phyloP scores from a whole-genome alignment of 257 asterid genomes.

The Solanum bukasovii region DNA sequence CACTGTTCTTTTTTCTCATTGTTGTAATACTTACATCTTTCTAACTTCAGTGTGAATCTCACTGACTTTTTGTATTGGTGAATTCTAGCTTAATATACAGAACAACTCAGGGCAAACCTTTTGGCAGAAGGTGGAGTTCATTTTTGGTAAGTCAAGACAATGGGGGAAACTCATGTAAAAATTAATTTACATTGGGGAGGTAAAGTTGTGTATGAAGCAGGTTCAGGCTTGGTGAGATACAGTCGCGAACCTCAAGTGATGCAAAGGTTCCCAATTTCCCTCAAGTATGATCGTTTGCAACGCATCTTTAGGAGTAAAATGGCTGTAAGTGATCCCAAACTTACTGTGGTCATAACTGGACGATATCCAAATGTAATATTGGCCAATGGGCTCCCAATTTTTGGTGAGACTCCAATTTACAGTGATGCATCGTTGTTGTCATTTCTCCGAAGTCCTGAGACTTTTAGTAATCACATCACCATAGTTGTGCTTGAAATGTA shows the following conservation, averaged over 20 bases:
- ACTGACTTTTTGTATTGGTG: constrained; percentile 5
- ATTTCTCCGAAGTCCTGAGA: neutral
- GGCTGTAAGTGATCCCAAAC: neutral
- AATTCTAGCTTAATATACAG: constrained; percentile 80
- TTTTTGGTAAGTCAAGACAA: constrained; percentile 48
- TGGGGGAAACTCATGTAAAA: neutral
- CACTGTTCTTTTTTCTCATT: neutral
- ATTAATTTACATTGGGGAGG: neutral
- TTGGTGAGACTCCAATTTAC: neutral
- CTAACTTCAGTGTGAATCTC: neutral
- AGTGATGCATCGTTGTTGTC: neutral
- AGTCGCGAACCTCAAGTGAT: neutral
- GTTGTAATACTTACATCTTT: neutral
- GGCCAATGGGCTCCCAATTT: neutral
- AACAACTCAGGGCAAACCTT: constrained; percentile 59
- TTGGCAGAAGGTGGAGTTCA: constrained; percentile 82
- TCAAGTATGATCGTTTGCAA: neutral
- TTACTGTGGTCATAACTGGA: too few species aligned
- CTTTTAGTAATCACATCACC: neutral
- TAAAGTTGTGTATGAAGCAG: neutral
- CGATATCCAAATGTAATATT: neutral
- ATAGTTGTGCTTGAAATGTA: neutral
- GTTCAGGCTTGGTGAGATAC: neutral
- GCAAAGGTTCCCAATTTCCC: neutral
- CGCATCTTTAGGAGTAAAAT: neutral